phyloP scores from a whole-genome alignment of 345 rosid species.

The Cochlearia excelsa region DNA sequence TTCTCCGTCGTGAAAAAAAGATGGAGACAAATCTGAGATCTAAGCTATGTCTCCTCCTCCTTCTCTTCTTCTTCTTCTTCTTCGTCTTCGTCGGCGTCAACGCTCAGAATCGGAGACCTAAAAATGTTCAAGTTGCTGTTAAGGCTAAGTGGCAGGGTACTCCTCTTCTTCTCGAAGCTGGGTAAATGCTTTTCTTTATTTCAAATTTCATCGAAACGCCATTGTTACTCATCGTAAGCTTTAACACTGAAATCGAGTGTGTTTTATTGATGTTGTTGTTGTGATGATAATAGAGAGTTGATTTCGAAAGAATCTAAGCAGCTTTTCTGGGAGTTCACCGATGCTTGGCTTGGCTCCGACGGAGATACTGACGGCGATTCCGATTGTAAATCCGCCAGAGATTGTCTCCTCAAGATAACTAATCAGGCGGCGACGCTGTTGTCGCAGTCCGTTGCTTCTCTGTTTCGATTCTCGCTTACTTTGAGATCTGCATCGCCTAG shows the following conservation, averaged over 20 bases:
- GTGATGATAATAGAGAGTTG: conserved; percentile 52
- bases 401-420: conserved; percentile 62
- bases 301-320: conserved; percentile 79
- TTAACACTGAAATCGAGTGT: conserved; percentile 9
- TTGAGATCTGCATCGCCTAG: conserved; percentile 88
- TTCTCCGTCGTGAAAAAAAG: conserved; percentile 37
- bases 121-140: conserved; percentile 85
- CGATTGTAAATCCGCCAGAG: conserved; percentile 68
- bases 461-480: conserved; percentile 76
- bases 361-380: conserved; percentile 40
- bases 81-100: conserved; percentile 40
- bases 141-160: conserved; percentile 94
- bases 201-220: conserved; percentile 5
- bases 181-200: conserved; percentile 40
- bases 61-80: conserved; percentile 40
- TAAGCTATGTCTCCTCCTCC: conserved; percentile 40
- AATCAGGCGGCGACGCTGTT: conserved; percentile 49
- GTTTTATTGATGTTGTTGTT: not conserved
- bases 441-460: conserved; percentile 56
- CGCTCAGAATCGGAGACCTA: conserved; percentile 65
- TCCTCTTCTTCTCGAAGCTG: conserved; percentile 92
- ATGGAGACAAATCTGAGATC: conserved; percentile 62
- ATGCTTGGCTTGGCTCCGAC: conserved; percentile 55
- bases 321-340: conserved; percentile 83
- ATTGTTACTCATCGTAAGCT: conserved; percentile 11